phyloP scores from a whole-genome alignment of 306 rosid genomes.

The Comarum palustre region DNA sequence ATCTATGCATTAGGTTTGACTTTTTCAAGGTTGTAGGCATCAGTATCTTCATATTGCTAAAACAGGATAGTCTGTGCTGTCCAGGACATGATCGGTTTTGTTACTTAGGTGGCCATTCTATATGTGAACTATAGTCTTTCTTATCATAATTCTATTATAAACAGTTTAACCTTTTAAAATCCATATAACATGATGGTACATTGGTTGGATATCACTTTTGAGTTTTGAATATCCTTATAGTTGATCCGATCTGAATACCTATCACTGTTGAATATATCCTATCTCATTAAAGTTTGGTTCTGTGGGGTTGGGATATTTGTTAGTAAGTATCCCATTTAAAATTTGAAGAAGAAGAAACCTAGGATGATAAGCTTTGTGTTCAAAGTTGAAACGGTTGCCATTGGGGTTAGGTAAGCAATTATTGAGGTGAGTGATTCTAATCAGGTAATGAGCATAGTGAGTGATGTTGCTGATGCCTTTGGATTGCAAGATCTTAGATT shows the following conservation, averaged over 20 bases:
- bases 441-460: background rate
- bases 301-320: background rate
- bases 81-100: background rate
- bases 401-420: background rate
- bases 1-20: background rate
- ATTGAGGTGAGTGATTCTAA: background rate
- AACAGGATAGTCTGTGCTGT: background rate
- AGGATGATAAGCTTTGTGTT: background rate
- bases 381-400: background rate
- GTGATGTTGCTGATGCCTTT: background rate
- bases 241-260: background rate
- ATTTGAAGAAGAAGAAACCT: background rate
- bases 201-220: background rate
- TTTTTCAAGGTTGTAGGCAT: background rate
- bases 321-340: background rate
- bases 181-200: background rate
- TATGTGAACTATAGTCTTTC: background rate
- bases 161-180: background rate
- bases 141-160: background rate
- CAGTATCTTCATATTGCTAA: background rate
- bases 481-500: background rate
- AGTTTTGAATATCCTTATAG: background rate
- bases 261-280: background rate
- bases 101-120: background rate
- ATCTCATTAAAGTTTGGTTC: background rate